phyloP scores from a whole-genome alignment of 1,139 yeast species.

The Debaryomyces psychrophilus region DNA sequence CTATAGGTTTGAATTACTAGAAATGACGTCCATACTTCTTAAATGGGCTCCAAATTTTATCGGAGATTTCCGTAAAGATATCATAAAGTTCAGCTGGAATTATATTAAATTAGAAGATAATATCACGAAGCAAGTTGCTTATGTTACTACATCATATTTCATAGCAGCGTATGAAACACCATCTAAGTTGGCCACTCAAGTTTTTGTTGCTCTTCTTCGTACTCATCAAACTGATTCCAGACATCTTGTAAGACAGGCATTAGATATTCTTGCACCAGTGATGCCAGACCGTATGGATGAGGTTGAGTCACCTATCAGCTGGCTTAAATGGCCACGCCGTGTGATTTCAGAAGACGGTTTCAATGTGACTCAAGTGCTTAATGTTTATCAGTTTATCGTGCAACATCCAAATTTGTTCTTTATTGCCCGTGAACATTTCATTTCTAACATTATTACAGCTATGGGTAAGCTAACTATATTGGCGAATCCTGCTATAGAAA shows the following conservation, averaged over 20 bases:
- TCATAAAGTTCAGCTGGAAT: constrained; percentile 94
- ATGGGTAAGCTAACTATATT: constrained; percentile 89
- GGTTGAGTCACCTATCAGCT: constrained; percentile 62
- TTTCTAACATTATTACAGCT: constrained; percentile 88
- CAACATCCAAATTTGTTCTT: constrained; percentile 85
- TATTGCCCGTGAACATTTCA: constrained; percentile 84
- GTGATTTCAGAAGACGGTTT: constrained; percentile 90
- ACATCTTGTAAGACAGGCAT: constrained; percentile 80
- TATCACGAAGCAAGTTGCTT: constrained; percentile 90
- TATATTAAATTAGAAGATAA: constrained; percentile 87
- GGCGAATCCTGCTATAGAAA: constrained; percentile 80
- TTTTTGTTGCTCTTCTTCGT: constrained; percentile 84
- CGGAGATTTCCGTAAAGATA: constrained; percentile 74
- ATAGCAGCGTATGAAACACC: constrained; percentile 91
- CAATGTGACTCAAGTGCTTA: constrained; percentile 79
- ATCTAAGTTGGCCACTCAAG: constrained; percentile 84
- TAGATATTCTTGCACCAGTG: constrained; percentile 88
- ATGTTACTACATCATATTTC: constrained; percentile 84
- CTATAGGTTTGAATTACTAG: constrained; percentile 77
- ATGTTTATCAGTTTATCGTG: constrained; percentile 87
- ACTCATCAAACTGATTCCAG: constrained; percentile 88
- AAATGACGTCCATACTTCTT: constrained; percentile 76
- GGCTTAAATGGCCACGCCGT: constrained; percentile 96
- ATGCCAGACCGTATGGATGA: constrained; percentile 69
- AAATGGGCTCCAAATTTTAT: constrained; percentile 67